These are phyloP conservation scores for Candida hispaniensis DNA, from an alignment of 805 yeast genomes.

Conservation along the genomic window DNA sequence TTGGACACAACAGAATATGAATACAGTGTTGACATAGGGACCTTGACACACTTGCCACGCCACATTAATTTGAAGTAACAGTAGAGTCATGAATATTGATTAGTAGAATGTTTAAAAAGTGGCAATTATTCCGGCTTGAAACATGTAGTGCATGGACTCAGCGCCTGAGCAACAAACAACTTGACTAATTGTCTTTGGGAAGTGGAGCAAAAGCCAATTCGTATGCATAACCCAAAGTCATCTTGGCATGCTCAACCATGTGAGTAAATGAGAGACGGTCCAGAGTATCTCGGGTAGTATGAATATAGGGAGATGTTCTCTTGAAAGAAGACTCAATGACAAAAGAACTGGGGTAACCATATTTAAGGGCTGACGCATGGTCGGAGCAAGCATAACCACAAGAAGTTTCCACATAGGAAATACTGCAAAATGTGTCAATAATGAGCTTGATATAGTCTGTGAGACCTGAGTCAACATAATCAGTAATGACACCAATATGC, in stretches of 20 bases:
- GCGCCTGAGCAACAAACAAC: too few species aligned
- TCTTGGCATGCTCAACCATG: conserved; percentile 67
- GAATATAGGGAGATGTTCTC: conserved; percentile 58
- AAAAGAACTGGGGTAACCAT: conserved; percentile 77
- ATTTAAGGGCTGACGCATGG: conserved; percentile 73
- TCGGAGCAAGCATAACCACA: conserved; percentile 95
- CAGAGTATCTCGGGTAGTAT: conserved; percentile 66
- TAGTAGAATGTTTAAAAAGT: too few species aligned
- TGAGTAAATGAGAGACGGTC: conserved; percentile 72
- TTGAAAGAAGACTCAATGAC: conserved; percentile 68
- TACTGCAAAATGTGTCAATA: conserved; percentile 50
- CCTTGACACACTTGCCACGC: too few species aligned
- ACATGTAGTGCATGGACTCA: conserved; percentile 7
- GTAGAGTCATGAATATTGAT: too few species aligned
- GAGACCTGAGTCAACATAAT: conserved; percentile 47
- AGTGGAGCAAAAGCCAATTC: conserved; percentile 47
- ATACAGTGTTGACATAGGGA: too few species aligned
- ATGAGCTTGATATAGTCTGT: conserved; percentile 52
- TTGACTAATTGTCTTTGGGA: conserved; percentile 4
- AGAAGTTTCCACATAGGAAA: conserved; percentile 59
- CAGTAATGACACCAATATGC: conserved; percentile 71
- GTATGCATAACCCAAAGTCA: conserved; percentile 59
- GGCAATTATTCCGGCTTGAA: too few species aligned
- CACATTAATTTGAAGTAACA: too few species aligned
- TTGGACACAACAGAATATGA: too few species aligned